A percentile compares a stretch with the other conserved stretches of the same genome.
phyloP scores from a whole-genome alignment of 2,329 filamentous ascomycete species.

The Colletotrichum simmondsii region DNA sequence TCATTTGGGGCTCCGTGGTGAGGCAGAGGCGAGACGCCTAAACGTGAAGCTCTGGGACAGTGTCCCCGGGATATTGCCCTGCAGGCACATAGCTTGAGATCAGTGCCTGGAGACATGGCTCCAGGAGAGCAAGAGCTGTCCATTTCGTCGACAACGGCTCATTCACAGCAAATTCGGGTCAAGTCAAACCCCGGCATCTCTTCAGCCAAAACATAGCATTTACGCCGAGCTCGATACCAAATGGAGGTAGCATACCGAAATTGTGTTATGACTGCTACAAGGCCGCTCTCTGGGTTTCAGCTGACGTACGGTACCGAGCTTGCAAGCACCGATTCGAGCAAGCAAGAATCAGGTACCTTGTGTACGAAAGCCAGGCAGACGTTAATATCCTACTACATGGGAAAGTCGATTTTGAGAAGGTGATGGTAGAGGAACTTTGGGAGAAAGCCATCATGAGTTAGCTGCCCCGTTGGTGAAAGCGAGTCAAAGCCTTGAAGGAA shows the following conservation, averaged over 20 bases:
- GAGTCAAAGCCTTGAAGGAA: not conserved
- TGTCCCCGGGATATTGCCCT: slow-evolving; percentile 45
- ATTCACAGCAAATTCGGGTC: slow-evolving; percentile 40
- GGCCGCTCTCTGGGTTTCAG: not conserved
- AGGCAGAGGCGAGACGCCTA: not conserved
- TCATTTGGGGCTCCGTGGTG: slow-evolving; percentile 33
- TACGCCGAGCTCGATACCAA: slow-evolving; percentile 46
- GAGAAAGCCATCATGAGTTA: not conserved
- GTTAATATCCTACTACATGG: slow-evolving; percentile 1
- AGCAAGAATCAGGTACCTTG: slow-evolving; percentile 10
- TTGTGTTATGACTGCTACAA: slow-evolving; percentile 36
- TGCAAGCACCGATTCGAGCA: slow-evolving; percentile 13
- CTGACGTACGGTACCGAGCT: not conserved
- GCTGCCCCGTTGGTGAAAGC: slow-evolving; percentile 1
- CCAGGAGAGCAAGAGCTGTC: slow-evolving; percentile 40
- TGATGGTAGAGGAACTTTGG: slow-evolving; percentile 7
- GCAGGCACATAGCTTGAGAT: slow-evolving; percentile 47
- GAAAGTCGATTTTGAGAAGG: slow-evolving; percentile 23
- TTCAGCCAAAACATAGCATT: slow-evolving; percentile 43
- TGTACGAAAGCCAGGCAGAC: not conserved
- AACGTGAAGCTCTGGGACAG: not conserved
- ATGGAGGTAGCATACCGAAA: slow-evolving; percentile 43
- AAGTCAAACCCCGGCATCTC: slow-evolving; percentile 39
- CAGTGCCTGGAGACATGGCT: slow-evolving; percentile 44
- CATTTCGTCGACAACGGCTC: slow-evolving; percentile 46